Conservation (phyloP, 805 yeast genomes). For the Schwanniomyces vanrijiae region DNA sequence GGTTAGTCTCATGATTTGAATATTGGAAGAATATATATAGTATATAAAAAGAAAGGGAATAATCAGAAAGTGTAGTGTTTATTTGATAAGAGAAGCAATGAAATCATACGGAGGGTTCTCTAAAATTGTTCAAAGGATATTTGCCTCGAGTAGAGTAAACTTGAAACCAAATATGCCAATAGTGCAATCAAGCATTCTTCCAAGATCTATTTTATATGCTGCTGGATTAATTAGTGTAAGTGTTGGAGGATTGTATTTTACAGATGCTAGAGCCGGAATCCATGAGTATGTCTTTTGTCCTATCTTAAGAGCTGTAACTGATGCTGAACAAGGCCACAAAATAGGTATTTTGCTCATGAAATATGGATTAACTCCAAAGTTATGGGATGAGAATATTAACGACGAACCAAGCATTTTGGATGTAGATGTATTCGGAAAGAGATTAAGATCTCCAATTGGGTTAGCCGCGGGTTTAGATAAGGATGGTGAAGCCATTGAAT, state of each 20-base stretch:
- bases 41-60: not conserved
- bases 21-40: not conserved
- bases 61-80: not conserved
- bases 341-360: constrained; percentile 72
- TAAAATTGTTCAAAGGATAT: not conserved
- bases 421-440: constrained; percentile 66
- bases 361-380: constrained; percentile 64
- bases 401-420: constrained; percentile 39
- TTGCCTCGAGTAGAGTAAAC: not conserved
- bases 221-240: constrained; percentile 25
- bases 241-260: constrained; percentile 51
- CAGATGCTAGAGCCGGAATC: constrained; percentile 79
- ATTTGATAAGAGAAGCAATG: not conserved
- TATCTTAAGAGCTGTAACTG: constrained; percentile 60
- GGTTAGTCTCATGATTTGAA: not conserved
- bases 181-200: constrained; percentile 16
- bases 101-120: not conserved
- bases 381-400: constrained; percentile 54
- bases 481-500: constrained; percentile 87
- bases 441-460: constrained; percentile 77
- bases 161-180: constrained; percentile 5
- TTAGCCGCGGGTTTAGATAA: constrained; percentile 96
- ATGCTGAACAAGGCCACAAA: constrained; percentile 85
- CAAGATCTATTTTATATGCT: constrained; percentile 10
- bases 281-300: constrained; percentile 86